phyloP scores from a whole-genome alignment of 164 flowering plant species.

The Akebia trifoliata region DNA sequence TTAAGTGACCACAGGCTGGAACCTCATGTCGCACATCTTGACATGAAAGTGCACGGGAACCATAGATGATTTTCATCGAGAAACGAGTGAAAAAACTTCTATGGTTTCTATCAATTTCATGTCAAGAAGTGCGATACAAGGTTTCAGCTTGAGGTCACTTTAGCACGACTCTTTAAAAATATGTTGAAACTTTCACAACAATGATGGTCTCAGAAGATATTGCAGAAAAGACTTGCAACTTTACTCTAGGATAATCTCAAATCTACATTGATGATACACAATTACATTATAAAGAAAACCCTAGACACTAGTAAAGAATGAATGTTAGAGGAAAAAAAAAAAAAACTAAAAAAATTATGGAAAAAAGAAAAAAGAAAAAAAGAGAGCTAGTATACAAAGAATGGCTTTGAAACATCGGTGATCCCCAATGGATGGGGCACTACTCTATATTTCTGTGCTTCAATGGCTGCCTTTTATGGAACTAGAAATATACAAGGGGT shows the following conservation, averaged over 20 bases:
- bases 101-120: no score
- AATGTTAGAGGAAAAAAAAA: background rate
- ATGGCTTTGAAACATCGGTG: constrained; percentile 22
- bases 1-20: no score
- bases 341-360: constrained; percentile 2
- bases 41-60: no score
- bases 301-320: constrained; percentile 5
- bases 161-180: no score
- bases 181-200: background rate
- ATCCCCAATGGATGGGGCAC: constrained; percentile 15
- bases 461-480: constrained; percentile 23
- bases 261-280: constrained; percentile 30
- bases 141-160: no score
- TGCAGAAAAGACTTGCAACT: constrained; percentile 8
- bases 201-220: background rate
- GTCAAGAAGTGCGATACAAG: no score
- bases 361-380: background rate
- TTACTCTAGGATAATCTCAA: constrained; percentile 20
- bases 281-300: background rate
- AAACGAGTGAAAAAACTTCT: no score
- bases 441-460: constrained; percentile 30
- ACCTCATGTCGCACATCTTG: no score
- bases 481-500: constrained; percentile 33
- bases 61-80: no score
- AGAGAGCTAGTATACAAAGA: constrained; percentile 43